A percentile compares a stretch with the other conserved stretches of the same genome.
These are phyloP conservation scores for Lagerstroemia speciosa DNA, from an alignment of 345 rosid species.

Conservation along the genomic window DNA sequence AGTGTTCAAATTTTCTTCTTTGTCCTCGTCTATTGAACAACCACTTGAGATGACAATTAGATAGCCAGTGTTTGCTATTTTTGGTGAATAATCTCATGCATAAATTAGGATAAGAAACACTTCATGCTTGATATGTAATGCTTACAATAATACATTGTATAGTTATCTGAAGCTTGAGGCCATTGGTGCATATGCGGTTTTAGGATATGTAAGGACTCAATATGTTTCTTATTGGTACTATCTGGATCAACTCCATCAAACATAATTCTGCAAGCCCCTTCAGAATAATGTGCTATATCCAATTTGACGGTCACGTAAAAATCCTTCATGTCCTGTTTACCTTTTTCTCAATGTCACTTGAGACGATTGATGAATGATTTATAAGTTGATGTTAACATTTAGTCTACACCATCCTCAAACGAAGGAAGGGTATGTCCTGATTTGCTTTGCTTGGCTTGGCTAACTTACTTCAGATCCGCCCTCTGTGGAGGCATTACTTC, in stretches of 20 bases:
- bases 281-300: neutral
- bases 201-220: neutral
- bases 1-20: neutral
- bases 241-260: neutral
- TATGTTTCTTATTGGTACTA: neutral
- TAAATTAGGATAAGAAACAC: neutral
- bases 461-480: constrained; percentile 38
- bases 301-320: neutral
- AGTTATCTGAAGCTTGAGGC: neutral
- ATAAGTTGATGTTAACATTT: neutral
- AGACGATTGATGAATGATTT: neutral
- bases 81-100: neutral
- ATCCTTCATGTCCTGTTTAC: neutral
- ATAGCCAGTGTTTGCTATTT: neutral
- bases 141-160: neutral
- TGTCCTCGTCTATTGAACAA: neutral
- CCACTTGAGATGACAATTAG: neutral
- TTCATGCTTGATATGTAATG: neutral
- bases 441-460: neutral
- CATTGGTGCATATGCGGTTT: neutral
- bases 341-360: neutral
- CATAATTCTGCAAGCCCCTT: neutral
- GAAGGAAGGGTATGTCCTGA: neutral
- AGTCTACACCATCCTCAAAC: neutral
- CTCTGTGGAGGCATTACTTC: constrained; percentile 77